Percentiles rank a stretch among this genome's conserved stretches.
Conservation (phyloP, 495 filamentous ascomycete genomes). For the Pseudomonodictys pantanalensis region DNA sequence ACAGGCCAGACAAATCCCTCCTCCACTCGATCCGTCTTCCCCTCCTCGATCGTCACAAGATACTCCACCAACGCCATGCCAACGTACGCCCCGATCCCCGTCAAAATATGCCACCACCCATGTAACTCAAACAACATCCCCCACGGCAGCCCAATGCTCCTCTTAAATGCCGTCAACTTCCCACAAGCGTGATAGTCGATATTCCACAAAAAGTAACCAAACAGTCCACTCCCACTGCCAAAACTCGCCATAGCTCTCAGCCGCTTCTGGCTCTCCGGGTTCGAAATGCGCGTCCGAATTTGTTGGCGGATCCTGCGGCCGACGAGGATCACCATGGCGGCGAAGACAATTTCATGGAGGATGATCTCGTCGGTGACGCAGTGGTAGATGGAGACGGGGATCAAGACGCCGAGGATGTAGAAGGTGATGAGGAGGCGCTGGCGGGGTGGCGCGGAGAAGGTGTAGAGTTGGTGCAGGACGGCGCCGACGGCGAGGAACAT, state of each 20-base stretch:
- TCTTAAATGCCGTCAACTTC: conserved; percentile 40
- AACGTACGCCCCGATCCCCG: conserved; percentile 43
- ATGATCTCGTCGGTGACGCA: conserved; percentile 46
- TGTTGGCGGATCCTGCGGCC: conserved; percentile 40
- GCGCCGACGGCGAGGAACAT: conserved; percentile 55
- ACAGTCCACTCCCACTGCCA: conserved; percentile 31
- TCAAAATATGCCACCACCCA: conserved; percentile 48
- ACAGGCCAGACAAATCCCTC: conserved; percentile 33
- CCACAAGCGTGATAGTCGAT: conserved; percentile 49
- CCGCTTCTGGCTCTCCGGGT: conserved; percentile 4
- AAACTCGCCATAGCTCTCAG: conserved; percentile 20
- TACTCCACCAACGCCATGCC: conserved; percentile 38
- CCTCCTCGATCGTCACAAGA: conserved; percentile 29
- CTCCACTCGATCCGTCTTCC: conserved; percentile 18
- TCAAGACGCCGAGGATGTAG: conserved; percentile 37
- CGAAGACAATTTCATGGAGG: conserved; percentile 43
- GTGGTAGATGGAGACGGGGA: conserved; percentile 46
- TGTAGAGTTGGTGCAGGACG: conserved; percentile 52
- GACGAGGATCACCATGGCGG: conserved; percentile 35
- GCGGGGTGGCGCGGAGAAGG: conserved; percentile 41
- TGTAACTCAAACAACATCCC: conserved; percentile 56
- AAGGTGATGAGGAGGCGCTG: conserved; percentile 22
- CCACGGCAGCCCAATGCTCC: conserved; percentile 50
- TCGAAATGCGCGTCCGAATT: conserved; percentile 21
- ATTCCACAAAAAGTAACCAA: conserved; percentile 51